Evolutionary conservation across 495 filamentous ascomycete genomes (phyloP), one percentile per base, ranked within the genome.

Genomic region (Pyrenopolyporus hunteri): DNA sequence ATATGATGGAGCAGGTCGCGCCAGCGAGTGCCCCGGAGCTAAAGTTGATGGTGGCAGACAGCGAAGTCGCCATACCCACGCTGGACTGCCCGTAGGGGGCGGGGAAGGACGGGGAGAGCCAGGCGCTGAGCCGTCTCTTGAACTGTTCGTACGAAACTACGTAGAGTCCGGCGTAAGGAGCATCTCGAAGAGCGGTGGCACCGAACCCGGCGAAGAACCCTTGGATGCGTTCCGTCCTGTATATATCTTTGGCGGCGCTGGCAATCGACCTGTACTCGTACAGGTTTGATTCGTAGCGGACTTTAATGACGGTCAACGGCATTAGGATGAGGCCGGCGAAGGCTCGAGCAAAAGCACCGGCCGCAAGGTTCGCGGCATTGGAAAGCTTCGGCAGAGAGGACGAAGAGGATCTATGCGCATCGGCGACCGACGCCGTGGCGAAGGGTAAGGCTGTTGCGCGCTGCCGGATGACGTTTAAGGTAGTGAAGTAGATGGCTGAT

Each of bases 251-350:
- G 2, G 81, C 84, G 0, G 95, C 94, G 26, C 82, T 78, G 20
- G 79, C 70, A 14, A 99, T 78, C 4, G 89, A 91, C n/a, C 79
- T 79, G 76, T 99, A 99, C 23, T 81, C 74, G 78, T 97, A 99
- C 39, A 90, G 76, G 51, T 82, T 88, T 6, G 85, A 89, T 70
- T 99, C 94, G 69, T 94, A 98, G 40, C 94, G 90, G 7, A 99
- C 95, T 70, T 99, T 99, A 69, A 99, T 83, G 26, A 98, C 89
- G 1, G 94, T 99, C 48, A 98, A 84, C 5, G 94, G 94, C 92
- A 97, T 98, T 77, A 98, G 87, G 35, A 96, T 75, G 70, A 96
- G 88, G 8, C 94, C 94, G 0, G 92, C 93, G 9, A 86, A 84
- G 4, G 89, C 90, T 16, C 94, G 83, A 29, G 94, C 92, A 9